Percentiles rank a stretch among this genome's conserved stretches.
Evolutionary conservation across 2,329 filamentous ascomycete species (phyloP).

Genomic region (Chlorencoelia australis): DNA sequence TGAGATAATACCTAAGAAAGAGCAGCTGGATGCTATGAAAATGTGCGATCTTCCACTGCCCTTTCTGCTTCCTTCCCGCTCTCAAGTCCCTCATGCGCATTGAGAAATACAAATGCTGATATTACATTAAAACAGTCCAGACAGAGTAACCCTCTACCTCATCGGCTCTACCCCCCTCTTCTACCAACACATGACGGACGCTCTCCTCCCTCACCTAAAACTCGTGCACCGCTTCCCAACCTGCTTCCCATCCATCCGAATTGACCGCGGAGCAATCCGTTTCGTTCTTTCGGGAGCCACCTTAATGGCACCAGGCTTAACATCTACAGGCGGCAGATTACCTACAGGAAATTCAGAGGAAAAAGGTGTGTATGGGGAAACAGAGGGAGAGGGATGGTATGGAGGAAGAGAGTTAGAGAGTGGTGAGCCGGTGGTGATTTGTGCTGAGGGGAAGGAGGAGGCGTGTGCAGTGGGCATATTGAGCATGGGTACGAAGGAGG

Average conservation of each 20-base stretch:
- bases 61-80: neutral
- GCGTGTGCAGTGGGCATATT: constrained; percentile 81
- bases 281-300: constrained; percentile 91
- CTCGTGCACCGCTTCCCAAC: constrained; percentile 85
- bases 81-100: neutral
- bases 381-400: constrained; percentile 33
- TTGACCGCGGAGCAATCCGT: constrained; percentile 91
- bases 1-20: constrained; percentile 90
- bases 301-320: constrained; percentile 92
- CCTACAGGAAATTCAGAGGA: constrained; percentile 39
- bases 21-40: constrained; percentile 82
- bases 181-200: constrained; percentile 69
- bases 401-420: constrained; percentile 60
- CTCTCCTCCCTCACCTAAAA: constrained; percentile 76
- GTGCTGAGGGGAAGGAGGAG: constrained; percentile 87
- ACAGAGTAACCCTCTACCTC: constrained; percentile 81
- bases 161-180: constrained; percentile 72
- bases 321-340: constrained; percentile 69
- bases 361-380: constrained; percentile 25
- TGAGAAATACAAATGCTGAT: constrained; percentile 6
- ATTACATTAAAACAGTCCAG: constrained; percentile 46
- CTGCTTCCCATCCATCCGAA: constrained; percentile 74
- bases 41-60: constrained; percentile 39
- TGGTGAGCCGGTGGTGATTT: constrained; percentile 78
- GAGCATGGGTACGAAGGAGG: constrained; percentile 78